Evolutionary conservation across 169 alveolate genomes (phyloP).

Genomic region (Neospora caninum): DNA sequence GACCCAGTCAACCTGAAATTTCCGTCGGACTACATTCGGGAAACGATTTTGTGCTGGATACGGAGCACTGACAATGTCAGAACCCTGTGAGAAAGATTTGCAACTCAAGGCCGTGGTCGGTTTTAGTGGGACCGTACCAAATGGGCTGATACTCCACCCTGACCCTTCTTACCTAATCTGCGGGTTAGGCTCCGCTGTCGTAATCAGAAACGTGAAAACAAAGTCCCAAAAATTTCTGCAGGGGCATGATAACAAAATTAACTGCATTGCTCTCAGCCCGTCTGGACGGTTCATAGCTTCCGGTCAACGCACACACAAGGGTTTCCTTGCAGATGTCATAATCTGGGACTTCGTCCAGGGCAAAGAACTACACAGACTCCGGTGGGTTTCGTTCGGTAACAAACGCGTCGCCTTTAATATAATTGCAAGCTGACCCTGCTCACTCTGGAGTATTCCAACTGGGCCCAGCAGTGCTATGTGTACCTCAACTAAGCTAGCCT

Average conservation of each 20-base stretch:
- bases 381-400: constrained; percentile 55
- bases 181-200: constrained; percentile 87
- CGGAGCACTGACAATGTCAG: neutral
- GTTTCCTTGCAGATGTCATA: constrained; percentile 89
- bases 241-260: constrained; percentile 89
- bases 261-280: constrained; percentile 78
- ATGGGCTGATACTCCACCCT: constrained; percentile 91
- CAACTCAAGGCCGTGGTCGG: constrained; percentile 62
- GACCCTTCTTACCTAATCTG: constrained; percentile 88
- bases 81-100: neutral
- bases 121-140: constrained; percentile 53
- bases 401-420: neutral
- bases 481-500: no score
- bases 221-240: constrained; percentile 86
- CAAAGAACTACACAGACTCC: constrained; percentile 78
- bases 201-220: constrained; percentile 85
- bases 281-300: constrained; percentile 89
- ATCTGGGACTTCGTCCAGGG: constrained; percentile 89
- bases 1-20: no score
- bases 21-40: neutral
- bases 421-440: no score
- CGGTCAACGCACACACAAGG: constrained; percentile 91
- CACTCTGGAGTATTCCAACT: no score
- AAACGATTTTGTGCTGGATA: neutral
- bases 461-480: no score